Evolutionary conservation across 257 asterid species (phyloP), one percentile per base, ranked within the genome.

Genomic region (Scutellaria barbata): DNA sequence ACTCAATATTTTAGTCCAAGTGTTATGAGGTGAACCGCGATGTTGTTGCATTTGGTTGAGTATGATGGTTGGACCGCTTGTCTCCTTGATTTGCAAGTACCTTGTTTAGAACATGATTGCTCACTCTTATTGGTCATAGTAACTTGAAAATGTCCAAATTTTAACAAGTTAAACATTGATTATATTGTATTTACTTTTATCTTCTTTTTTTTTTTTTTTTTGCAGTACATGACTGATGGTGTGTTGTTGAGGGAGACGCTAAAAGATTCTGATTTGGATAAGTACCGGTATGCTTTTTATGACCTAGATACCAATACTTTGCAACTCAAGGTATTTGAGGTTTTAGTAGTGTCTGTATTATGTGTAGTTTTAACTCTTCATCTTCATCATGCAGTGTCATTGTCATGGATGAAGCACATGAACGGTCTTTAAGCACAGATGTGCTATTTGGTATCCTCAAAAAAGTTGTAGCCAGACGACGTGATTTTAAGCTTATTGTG

Each of bases 321-420:
- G 42, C 25, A 10, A 56, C 14, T 53, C 37, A 54, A 59, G 54
- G 40, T 59, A 51, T 73, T 55, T 68, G 62, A 50, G 55, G 1
- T 56, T 33, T 46, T 12, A 67, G 9, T 54, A 33, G 10, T 33
- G 45, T 52, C n/a, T n/a, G 43, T 57, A 43, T 9, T 45, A 33
- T 71, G 48, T 71, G 12, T 13, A 10, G 30, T 30, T 47, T 51
- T 12, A 61, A 69, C 37, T 10, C 17, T 52, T 47, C 20, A 9
- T 71, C 69, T 74, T 74, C 48, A 51, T 81, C 61, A 5, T 76
- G 79, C 74, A 94, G 99, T 14, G 84, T 94, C 51, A 54, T 94
- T 56, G 96, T 94, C 71, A 94, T 94, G 99, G 99, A 94, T 68
- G 99, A 94, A 82, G 99, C 99, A n/a, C 97, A 94, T 22, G 99